Evolutionary conservation across 2,329 filamentous ascomycete species (phyloP).

Genomic region (Emergomyces africanus): DNA sequence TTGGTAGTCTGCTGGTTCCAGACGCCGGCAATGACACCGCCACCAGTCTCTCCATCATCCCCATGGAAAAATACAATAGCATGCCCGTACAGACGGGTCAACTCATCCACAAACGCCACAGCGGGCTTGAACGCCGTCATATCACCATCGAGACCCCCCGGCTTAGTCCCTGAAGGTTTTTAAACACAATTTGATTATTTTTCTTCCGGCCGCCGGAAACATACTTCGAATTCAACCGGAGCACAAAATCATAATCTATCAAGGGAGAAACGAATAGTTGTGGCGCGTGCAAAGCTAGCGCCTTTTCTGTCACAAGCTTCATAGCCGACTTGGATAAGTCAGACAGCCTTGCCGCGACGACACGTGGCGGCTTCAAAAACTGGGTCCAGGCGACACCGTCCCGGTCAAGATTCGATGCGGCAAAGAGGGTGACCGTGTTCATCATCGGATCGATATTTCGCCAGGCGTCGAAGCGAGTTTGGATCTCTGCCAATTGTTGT

Average conservation of each 20-base stretch:
- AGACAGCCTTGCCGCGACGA: conserved; percentile 74
- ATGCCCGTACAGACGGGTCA: conserved; percentile 53
- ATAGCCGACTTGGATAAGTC: conserved; percentile 65
- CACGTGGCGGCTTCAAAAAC: conserved; percentile 55
- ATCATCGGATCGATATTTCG: conserved; percentile 77
- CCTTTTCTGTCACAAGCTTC: conserved; percentile 44
- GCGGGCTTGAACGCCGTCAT: conserved; percentile 48
- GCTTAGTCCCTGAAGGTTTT: conserved; percentile 57
- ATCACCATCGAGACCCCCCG: conserved; percentile 27
- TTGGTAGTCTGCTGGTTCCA: conserved; percentile 45
- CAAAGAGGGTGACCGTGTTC: conserved; percentile 71
- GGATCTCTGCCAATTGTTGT: conserved; percentile 49
- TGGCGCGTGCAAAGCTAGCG: conserved; percentile 41
- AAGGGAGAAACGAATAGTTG: conserved; percentile 61
- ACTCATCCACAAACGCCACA: conserved; percentile 51
- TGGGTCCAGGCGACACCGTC: conserved; percentile 74
- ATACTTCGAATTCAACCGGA: conserved; percentile 52
- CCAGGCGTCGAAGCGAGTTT: conserved; percentile 67
- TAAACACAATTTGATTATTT: conserved; percentile 42
- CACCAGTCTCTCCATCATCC: conserved; percentile 27
- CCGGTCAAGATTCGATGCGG: conserved; percentile 63
- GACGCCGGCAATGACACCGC: conserved; percentile 48
- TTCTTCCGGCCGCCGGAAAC: conserved; percentile 26
- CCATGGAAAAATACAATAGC: conserved; percentile 72
- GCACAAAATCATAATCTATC: conserved; percentile 72